Evolutionary conservation across 176 grass and related monocot species (phyloP).

Genomic region (Cymbopogon citratus): DNA sequence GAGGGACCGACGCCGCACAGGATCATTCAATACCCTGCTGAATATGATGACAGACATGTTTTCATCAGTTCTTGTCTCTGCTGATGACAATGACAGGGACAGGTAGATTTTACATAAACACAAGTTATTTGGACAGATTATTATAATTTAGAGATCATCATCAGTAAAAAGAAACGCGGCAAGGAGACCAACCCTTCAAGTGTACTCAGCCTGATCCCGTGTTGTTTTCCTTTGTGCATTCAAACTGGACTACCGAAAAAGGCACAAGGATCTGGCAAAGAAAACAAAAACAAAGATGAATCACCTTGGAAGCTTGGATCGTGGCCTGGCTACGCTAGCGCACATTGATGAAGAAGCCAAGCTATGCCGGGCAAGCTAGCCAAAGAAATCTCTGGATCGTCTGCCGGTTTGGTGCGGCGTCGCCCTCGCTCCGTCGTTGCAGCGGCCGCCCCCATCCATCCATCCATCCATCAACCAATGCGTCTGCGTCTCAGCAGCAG

Average conservation of each 20-base stretch:
- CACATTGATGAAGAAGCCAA: background rate
- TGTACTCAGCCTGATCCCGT: background rate
- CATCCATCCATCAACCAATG: too few relatives aligned
- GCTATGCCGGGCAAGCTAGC: background rate
- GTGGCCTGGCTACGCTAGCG: background rate
- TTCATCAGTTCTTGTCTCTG: background rate
- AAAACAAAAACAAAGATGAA: background rate
- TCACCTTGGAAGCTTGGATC: background rate
- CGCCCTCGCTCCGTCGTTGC: slow-evolving; percentile 6
- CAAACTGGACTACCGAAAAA: background rate
- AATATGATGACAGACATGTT: slow-evolving; percentile 9
- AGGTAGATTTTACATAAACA: background rate
- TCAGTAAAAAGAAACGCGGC: background rate
- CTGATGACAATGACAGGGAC: background rate
- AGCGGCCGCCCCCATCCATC: background rate
- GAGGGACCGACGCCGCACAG: background rate
- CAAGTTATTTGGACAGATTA: background rate
- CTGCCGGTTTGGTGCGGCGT: slow-evolving; percentile 17
- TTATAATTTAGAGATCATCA: background rate
- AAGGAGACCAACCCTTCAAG: background rate
- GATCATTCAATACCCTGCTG: background rate
- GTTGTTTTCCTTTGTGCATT: background rate
- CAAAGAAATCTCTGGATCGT: background rate
- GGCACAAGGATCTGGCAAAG: background rate
- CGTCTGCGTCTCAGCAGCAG: background rate